These are phyloP conservation scores for Rhodotorula graminis DNA, from an alignment of 768 basidiomycete genomes.

Conservation along the genomic window DNA sequence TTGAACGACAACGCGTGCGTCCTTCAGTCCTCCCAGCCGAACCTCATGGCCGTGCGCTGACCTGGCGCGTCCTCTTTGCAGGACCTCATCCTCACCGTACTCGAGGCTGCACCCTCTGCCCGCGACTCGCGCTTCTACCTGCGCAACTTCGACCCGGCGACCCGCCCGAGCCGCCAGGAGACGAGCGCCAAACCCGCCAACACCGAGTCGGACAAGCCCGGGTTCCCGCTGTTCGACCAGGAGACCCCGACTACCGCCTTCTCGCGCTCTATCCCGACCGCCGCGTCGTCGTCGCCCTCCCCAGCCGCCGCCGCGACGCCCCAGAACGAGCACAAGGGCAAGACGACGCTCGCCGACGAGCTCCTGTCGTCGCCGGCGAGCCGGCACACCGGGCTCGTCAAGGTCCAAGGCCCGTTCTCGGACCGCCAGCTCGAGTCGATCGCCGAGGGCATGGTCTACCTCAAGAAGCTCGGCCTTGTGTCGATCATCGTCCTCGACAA, in stretches of 20 bases:
- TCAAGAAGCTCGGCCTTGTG: conserved; percentile 91
- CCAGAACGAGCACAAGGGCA: not conserved
- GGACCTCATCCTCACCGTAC: conserved; percentile 94
- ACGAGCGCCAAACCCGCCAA: not conserved
- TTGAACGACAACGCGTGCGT: conserved; percentile 34
- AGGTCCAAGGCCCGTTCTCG: conserved; percentile 91
- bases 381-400: conserved; percentile 86
- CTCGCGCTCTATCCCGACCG: conserved; percentile 43
- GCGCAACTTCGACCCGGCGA: conserved; percentile 76
- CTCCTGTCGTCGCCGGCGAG: conserved; percentile 58
- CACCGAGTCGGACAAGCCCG: conserved; percentile 36
- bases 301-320: conserved; percentile 8
- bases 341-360: conserved; percentile 16
- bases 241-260: conserved; percentile 45
- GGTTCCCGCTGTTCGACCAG: conserved; percentile 45
- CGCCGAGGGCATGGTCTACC: conserved; percentile 83
- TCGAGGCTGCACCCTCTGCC: conserved; percentile 84
- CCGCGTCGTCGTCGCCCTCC: conserved; percentile 59
- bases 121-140: conserved; percentile 87
- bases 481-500: conserved; percentile 92
- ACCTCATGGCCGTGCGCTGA: too few species aligned
- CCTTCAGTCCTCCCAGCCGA: too few species aligned
- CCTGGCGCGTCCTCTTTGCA: conserved; percentile 45
- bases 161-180: conserved; percentile 22
- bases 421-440: conserved; percentile 91